A percentile compares a stretch with the other conserved stretches of the same genome.
Conservation (phyloP, 75 land plant species). For the Isoetes taiwanensis region DNA sequence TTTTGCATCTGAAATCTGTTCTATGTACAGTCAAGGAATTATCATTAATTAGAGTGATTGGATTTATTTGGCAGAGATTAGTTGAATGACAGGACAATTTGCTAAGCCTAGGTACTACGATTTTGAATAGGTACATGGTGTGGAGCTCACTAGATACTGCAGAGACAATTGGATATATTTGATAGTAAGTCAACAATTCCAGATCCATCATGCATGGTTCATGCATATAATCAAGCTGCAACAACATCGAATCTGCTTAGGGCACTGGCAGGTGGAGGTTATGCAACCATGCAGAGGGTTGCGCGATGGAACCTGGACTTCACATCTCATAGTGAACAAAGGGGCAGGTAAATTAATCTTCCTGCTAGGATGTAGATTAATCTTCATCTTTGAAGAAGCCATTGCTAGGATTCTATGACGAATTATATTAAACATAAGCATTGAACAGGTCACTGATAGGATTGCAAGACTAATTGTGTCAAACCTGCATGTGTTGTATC, state of each 20-base stretch:
- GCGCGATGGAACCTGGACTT: constrained; percentile 68
- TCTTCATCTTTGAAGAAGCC: too few relatives aligned
- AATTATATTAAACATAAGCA: too few relatives aligned
- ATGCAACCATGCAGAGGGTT: constrained; percentile 64
- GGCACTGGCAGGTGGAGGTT: constrained; percentile 71
- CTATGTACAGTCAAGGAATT: not conserved
- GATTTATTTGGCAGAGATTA: constrained; percentile 20
- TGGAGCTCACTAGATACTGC: constrained; percentile 53
- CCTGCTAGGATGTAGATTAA: too few relatives aligned
- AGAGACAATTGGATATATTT: constrained; percentile 52
- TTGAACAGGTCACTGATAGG: too few relatives aligned
- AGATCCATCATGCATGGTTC: constrained; percentile 52
- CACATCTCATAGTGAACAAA: constrained; percentile 60
- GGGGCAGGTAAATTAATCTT: constrained; percentile 32
- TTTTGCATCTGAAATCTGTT: not conserved
- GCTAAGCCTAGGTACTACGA: constrained; percentile 55
- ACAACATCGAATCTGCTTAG: constrained; percentile 55
- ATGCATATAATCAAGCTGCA: constrained; percentile 54
- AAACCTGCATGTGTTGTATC: too few relatives aligned
- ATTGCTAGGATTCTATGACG: too few relatives aligned
- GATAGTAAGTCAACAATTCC: constrained; percentile 38
- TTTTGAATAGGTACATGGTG: constrained; percentile 45
- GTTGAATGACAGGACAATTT: constrained; percentile 53
- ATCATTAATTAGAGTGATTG: too few relatives aligned
- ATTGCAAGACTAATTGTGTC: too few relatives aligned